Conservation (phyloP, 1,284 basidiomycete species). For the Malassezia pachydermatis region DNA sequence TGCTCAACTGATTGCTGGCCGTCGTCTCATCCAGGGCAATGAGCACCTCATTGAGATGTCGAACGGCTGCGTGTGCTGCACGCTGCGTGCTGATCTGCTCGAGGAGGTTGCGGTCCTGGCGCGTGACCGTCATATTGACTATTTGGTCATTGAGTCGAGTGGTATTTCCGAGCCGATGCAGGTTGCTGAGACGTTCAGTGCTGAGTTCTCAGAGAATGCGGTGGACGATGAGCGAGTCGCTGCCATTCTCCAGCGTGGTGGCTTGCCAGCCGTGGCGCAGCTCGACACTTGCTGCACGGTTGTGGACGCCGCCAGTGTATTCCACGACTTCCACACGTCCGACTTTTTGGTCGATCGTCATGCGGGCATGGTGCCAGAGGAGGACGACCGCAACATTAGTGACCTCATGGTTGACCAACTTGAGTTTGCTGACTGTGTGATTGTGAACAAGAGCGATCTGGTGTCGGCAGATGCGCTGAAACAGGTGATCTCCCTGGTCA, state of each 20-base stretch:
- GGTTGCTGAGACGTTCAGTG: slow-evolving; percentile 49
- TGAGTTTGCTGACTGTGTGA: slow-evolving; percentile 51
- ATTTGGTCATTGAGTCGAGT: slow-evolving; percentile 51
- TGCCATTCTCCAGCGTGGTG: slow-evolving; percentile 49
- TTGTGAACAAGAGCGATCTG: slow-evolving; percentile 51
- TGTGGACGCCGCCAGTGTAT: slow-evolving; percentile 41
- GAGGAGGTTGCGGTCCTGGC: slow-evolving; percentile 51
- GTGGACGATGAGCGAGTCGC: slow-evolving; percentile 44
- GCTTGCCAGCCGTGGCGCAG: slow-evolving; percentile 47
- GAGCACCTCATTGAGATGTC: slow-evolving; percentile 52
- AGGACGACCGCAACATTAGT: slow-evolving; percentile 52
- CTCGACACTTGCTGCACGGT: slow-evolving; percentile 39
- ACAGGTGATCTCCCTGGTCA: slow-evolving; percentile 46
- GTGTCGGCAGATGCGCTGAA: slow-evolving; percentile 42
- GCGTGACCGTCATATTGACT: slow-evolving; percentile 48
- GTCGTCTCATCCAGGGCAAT: slow-evolving; percentile 49
- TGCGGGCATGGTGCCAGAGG: slow-evolving; percentile 36
- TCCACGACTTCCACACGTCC: slow-evolving; percentile 50
- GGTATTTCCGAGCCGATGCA: slow-evolving; percentile 52
- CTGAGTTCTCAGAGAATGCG: slow-evolving; percentile 44
- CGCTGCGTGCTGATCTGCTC: slow-evolving; percentile 51
- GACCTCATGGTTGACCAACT: slow-evolving; percentile 50
- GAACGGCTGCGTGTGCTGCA: slow-evolving; percentile 53
- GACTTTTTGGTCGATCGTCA: slow-evolving; percentile 51
- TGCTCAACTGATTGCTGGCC: slow-evolving; percentile 49